Conservation (phyloP, 495 filamentous ascomycete species). For the Penicillium salamii region DNA sequence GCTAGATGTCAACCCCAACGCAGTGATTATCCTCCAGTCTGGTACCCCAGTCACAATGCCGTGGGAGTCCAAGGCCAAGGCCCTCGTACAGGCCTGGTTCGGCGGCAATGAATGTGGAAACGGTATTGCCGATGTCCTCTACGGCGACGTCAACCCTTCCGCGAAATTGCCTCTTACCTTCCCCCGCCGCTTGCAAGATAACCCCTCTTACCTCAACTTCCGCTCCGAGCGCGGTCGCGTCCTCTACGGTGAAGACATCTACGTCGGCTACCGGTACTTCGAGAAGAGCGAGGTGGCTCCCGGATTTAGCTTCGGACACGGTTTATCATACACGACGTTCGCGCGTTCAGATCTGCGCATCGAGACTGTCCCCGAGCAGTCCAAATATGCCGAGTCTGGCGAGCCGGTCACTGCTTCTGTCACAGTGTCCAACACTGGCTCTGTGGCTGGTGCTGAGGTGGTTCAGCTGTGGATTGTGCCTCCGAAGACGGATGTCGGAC, state of each 20-base stretch:
- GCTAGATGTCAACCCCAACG: conserved; percentile 65
- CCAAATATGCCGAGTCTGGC: conserved; percentile 30
- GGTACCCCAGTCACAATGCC: conserved; percentile 86
- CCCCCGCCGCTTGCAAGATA: conserved; percentile 66
- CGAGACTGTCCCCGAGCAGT: conserved; percentile 24
- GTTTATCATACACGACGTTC: conserved; percentile 79
- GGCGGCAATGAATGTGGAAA: conserved; percentile 67
- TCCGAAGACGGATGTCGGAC: conserved; percentile 51
- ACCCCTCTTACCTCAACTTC: conserved; percentile 74
- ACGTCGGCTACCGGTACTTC: conserved; percentile 82
- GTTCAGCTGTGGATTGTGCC: conserved; percentile 74
- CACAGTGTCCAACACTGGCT: conserved; percentile 66
- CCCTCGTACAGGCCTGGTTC: conserved; percentile 74
- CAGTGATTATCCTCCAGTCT: conserved; percentile 78
- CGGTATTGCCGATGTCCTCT: conserved; percentile 57
- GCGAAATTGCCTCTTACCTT: conserved; percentile 60
- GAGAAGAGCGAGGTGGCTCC: conserved; percentile 64
- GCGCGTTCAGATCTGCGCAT: conserved; percentile 61
- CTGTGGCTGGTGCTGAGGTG: conserved; percentile 64
- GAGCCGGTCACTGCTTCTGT: conserved; percentile 59
- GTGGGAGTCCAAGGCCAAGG: conserved; percentile 65
- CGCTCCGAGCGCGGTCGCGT: conserved; percentile 75
- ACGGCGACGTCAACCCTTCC: conserved; percentile 54
- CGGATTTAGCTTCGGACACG: conserved; percentile 79
- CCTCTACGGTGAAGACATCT: conserved; percentile 76